phyloP scores from a whole-genome alignment of 164 flowering plant species.

The Kalanchoe fedtschenkoi region DNA sequence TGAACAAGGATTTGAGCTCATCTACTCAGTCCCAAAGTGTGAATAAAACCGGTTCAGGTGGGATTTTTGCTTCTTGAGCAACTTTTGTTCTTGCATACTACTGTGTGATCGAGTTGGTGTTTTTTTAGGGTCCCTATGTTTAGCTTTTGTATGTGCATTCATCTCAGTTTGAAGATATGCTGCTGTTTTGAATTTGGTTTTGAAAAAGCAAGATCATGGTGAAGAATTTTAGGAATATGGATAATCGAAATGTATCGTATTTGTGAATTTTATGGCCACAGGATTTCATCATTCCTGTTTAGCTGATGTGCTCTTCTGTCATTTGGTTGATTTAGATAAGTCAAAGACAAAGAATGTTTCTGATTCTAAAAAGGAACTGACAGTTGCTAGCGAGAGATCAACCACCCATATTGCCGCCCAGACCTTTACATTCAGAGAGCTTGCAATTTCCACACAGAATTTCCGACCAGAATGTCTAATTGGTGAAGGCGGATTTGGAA shows the following conservation, averaged over 20 bases:
- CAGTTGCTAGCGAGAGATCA: slow-evolving; percentile 42
- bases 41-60: neutral
- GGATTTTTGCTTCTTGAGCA: neutral
- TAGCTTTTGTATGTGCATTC: too few species aligned
- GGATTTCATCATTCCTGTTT: neutral
- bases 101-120: too few species aligned
- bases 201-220: too few species aligned
- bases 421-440: slow-evolving; percentile 75
- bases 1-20: slow-evolving; percentile 23
- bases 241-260: neutral
- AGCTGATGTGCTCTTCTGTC: neutral
- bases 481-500: slow-evolving; percentile 95
- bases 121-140: too few species aligned
- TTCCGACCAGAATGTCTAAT: slow-evolving; percentile 64
- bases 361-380: slow-evolving; percentile 51
- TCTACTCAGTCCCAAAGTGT: neutral
- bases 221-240: too few species aligned
- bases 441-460: slow-evolving; percentile 75
- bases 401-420: slow-evolving; percentile 68
- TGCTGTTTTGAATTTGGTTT: too few species aligned
- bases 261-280: neutral
- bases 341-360: slow-evolving; percentile 39
- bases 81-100: too few species aligned
- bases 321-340: slow-evolving; percentile 44
- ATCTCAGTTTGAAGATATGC: too few species aligned